Base-by-base conservation (phyloP, 2,329 filamentous ascomycete species). In the Cytospora paraplurivora region DNA sequence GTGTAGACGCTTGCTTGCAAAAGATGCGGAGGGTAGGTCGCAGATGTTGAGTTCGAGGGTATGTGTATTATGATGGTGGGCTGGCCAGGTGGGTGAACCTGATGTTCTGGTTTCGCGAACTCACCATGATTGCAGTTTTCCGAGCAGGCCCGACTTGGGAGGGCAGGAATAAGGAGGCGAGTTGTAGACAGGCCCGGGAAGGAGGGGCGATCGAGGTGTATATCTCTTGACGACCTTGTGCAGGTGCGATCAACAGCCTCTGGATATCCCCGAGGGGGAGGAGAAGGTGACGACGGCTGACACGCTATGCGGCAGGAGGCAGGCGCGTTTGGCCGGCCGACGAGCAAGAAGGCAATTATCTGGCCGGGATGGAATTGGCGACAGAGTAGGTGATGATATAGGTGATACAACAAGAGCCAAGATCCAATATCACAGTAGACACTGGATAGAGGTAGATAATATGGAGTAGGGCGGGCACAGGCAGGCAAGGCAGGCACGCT, bases 271-370 rank as follows among this genome's bases (percentile, higher is more conserved):
- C 35, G 55, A 34, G 50, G 44, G 44, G 51, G 51, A 56, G 19
- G 44, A 55, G 32, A 35, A 51, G 51, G 27, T 38, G 41, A 41
- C 32, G 53, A 41, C 55, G 47, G 27, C 38, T 49, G 52, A 63
- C 47, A 56, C 52, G 62, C 51, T 63, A 56, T 56, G 56, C 41
- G 51, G 17, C 33, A 44, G 19, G 55, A 49, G 55, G 41, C 38
- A 62, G 27, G 61, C 61, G 55, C 61, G 61, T 62, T 54, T 61
- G 27, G 59, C 59, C 59, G 54, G 51, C 49, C 37, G 59, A 61
- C 59, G 51, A 55, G 37, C 58, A 54, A 51, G 49, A 41, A 33
- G 41, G 59, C 34, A 51, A 55, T 59, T 55, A 55, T 51, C 59
- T 61, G 59, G 51, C n/a, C 51, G 49, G 51, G 59, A 7, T 35